Base-by-base conservation (phyloP, 768 basidiomycete genomes). In the Hypsizygus marmoreus region DNA sequence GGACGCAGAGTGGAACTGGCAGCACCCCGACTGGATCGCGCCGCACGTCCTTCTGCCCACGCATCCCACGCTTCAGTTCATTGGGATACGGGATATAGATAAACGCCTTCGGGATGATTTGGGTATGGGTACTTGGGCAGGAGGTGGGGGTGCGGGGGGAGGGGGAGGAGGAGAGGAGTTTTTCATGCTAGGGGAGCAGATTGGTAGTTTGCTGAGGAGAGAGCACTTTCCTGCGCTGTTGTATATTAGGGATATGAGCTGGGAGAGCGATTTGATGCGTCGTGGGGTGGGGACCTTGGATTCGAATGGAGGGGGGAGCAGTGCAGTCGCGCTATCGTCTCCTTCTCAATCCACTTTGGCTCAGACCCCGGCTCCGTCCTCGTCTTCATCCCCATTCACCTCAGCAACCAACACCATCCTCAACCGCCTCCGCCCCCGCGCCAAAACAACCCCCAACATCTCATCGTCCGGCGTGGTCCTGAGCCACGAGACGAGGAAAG, bases 1-100 rank as follows among this genome's bases (percentile, higher is more conserved):
- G 1, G 85, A 88, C 49, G 86, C 86, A 1, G 86, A 86, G 56
- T 89, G 87, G 87, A 84, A 88, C 51, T 88, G 87, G 87, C 75
- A 81, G 54, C 74, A 70, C 40, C 87, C 87, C 0, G 86, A 89
- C 58, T 88, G 86, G 87, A 88, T 88, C 55, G 84, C 87, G 11
- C 85, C 87, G 3, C 87, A 89, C 44, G 72, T 86, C 30, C 67
- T 89, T 5, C 72, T 89, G 16, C 83, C 86, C 13, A 61, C 79
- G 1, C 87, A 89, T 57, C 75, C 79, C 0, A 69, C 68, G 6
- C 61, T 89, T 9, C 66, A 80, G 60, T 72, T 88, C 43, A 88
- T 88, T 45, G 87, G 84, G 7, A 81, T 89, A 46, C 74, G 85
- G 14, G 85, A 84, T 53, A 80, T 88, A 58, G 82, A 86, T 62